A percentile compares a stretch with the other conserved stretches of the same genome.
Conservation (phyloP, 176 grass and related monocot genomes). For the Dendrocalamus sinicus region DNA sequence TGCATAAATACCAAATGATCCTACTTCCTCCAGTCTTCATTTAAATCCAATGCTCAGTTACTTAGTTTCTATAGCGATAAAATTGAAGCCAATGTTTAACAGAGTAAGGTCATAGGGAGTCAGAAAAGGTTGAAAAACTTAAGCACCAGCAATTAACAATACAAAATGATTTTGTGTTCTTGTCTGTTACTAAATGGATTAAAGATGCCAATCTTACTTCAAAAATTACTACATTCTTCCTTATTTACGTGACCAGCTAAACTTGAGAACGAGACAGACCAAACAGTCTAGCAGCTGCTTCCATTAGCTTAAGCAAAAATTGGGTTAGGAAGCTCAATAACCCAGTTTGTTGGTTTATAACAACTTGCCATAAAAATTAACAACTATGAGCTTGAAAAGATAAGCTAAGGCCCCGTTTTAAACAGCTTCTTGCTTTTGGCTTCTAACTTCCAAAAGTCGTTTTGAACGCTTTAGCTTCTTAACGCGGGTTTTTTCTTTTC, state of each 20-base stretch:
- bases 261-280: not conserved
- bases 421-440: too few species aligned
- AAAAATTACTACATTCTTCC: not conserved
- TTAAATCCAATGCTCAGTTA: not conserved
- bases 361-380: not conserved
- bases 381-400: not conserved
- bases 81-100: slow-evolving; percentile 1
- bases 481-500: too few species aligned
- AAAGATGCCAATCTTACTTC: not conserved
- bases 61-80: slow-evolving; percentile 1
- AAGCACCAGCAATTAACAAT: slow-evolving; percentile 1
- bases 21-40: not conserved
- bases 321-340: slow-evolving; percentile 17
- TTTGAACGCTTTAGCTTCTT: too few species aligned
- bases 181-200: not conserved
- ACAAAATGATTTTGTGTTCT: not conserved
- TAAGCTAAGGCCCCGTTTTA: not conserved
- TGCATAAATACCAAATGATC: slow-evolving; percentile 24
- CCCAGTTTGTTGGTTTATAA: slow-evolving; percentile 2
- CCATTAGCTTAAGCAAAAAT: not conserved
- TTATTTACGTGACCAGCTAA: not conserved
- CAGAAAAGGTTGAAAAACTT: not conserved
- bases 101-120: not conserved
- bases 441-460: too few species aligned
- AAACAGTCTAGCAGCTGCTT: not conserved